These are phyloP conservation scores for Aspergillus tanneri DNA, from an alignment of 2,329 filamentous ascomycete species.

Conservation along the genomic window DNA sequence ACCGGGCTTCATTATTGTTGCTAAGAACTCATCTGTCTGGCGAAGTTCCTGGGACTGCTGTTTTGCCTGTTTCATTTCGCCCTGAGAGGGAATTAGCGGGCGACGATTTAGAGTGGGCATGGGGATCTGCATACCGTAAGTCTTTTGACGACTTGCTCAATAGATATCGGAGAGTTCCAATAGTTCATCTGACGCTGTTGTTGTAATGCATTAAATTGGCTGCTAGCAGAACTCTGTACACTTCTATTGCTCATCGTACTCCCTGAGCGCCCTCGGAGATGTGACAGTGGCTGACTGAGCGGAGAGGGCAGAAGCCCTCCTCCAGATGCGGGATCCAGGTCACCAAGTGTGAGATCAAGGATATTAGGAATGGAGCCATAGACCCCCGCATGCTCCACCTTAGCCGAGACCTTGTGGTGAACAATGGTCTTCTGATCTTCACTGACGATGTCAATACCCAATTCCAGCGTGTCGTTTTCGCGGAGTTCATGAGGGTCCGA, in stretches of 20 bases:
- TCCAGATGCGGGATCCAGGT: slow-evolving; percentile 76
- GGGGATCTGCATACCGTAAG: slow-evolving; percentile 61
- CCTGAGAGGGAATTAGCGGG: slow-evolving; percentile 52
- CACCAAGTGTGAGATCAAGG: slow-evolving; percentile 86
- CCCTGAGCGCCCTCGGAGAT: slow-evolving; percentile 67
- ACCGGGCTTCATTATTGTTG: slow-evolving; percentile 72
- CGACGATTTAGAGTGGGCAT: neutral
- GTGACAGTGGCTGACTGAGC: slow-evolving; percentile 62
- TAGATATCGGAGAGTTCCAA: slow-evolving; percentile 84
- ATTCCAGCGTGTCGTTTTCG: slow-evolving; percentile 85
- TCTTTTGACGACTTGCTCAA: slow-evolving; percentile 90
- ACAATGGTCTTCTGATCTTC: slow-evolving; percentile 98
- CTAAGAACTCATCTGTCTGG: slow-evolving; percentile 78
- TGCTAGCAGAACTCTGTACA: slow-evolving; percentile 55
- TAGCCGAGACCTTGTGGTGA: slow-evolving; percentile 95
- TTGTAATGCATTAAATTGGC: slow-evolving; percentile 58
- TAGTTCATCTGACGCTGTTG: slow-evolving; percentile 77
- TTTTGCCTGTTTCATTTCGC: slow-evolving; percentile 85
- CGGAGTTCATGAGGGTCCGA: slow-evolving; percentile 93
- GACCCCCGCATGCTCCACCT: slow-evolving; percentile 91
- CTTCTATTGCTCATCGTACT: slow-evolving; percentile 65
- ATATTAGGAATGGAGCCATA: slow-evolving; percentile 69
- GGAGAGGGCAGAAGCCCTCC: slow-evolving; percentile 69
- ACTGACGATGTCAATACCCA: slow-evolving; percentile 97
- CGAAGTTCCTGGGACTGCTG: slow-evolving; percentile 83